A percentile compares a stretch with the other conserved stretches of the same genome.
Evolutionary conservation across 805 yeast species (phyloP).

Genomic region (Kodamaea restingae): DNA sequence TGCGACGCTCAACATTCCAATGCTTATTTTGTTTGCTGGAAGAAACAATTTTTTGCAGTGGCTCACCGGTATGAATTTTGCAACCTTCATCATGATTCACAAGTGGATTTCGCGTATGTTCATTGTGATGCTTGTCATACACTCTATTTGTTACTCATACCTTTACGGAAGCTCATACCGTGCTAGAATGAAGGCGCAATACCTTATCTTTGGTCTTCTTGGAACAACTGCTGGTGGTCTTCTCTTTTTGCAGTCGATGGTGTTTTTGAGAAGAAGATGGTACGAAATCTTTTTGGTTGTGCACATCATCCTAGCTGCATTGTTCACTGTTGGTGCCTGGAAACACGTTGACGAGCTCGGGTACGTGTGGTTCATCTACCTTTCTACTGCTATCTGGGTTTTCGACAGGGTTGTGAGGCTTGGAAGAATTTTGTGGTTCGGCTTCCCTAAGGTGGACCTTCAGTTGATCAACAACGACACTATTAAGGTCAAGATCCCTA

Average conservation of each 20-base stretch:
- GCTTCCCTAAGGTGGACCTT: conserved; percentile 45
- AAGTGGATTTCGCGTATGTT: conserved; percentile 39
- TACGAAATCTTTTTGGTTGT: conserved; percentile 34
- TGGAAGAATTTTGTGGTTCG: conserved; percentile 42
- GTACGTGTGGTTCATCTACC: conserved; percentile 27
- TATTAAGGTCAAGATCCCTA: conserved; percentile 46
- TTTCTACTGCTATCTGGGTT: conserved; percentile 52
- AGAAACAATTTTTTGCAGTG: conserved; percentile 56
- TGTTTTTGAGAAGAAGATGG: conserved; percentile 32
- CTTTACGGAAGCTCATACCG: conserved; percentile 2
- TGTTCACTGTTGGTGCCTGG: conserved; percentile 44
- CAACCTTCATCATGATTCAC: conserved; percentile 41
- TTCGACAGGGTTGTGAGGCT: conserved; percentile 33
- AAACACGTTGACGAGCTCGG: conserved; percentile 40
- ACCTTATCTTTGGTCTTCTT: conserved; percentile 24
- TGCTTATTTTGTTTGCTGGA: conserved; percentile 56
- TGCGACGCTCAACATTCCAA: conserved; percentile 44
- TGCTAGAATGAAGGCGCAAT: neutral
- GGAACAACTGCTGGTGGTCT: conserved; percentile 35
- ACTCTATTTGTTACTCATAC: conserved; percentile 28
- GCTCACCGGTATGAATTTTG: conserved; percentile 56
- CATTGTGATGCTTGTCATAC: conserved; percentile 27
- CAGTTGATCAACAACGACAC: conserved; percentile 42
- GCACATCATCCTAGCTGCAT: conserved; percentile 36
- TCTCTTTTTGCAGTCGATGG: conserved; percentile 29